These are phyloP conservation scores for Symbiodinium natans DNA, from an alignment of 73 alveolate genomes.

Conservation along the genomic window DNA sequence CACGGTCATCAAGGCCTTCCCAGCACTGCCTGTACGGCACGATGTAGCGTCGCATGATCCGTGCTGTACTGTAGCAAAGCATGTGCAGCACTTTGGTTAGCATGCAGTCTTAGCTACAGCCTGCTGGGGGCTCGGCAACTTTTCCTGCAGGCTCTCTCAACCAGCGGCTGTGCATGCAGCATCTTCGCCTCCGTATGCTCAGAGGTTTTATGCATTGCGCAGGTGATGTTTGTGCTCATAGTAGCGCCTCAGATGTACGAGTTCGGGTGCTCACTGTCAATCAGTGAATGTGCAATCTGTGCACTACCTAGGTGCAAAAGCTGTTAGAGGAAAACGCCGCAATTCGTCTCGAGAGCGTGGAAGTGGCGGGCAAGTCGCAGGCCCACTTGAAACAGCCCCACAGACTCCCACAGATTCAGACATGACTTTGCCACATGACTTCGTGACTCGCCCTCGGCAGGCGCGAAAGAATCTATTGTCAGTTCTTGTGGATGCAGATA, in stretches of 20 bases:
- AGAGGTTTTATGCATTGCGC: constrained; percentile 26
- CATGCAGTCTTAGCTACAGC: no score
- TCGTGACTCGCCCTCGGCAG: neutral
- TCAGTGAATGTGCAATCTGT: neutral
- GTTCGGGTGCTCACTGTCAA: neutral
- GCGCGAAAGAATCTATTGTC: constrained; percentile 66
- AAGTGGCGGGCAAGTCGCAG: constrained; percentile 42
- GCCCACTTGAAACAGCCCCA: neutral
- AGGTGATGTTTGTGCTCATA: constrained; percentile 23
- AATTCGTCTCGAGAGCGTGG: neutral
- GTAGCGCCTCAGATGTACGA: neutral
- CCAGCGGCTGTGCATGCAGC: neutral
- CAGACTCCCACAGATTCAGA: neutral
- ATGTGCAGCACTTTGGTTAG: no score
- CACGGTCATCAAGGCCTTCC: no score
- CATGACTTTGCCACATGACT: neutral
- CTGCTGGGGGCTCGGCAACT: no score
- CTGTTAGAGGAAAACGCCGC: constrained; percentile 19
- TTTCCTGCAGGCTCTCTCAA: constrained; percentile 24
- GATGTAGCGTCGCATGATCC: no score
- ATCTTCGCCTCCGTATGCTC: constrained; percentile 30
- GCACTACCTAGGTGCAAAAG: constrained; percentile 11
- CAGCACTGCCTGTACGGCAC: no score
- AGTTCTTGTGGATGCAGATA: constrained; percentile 82
- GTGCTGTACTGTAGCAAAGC: no score